Conservation (phyloP, 805 yeast species). For the Hanseniaspora hatyaiensis region DNA sequence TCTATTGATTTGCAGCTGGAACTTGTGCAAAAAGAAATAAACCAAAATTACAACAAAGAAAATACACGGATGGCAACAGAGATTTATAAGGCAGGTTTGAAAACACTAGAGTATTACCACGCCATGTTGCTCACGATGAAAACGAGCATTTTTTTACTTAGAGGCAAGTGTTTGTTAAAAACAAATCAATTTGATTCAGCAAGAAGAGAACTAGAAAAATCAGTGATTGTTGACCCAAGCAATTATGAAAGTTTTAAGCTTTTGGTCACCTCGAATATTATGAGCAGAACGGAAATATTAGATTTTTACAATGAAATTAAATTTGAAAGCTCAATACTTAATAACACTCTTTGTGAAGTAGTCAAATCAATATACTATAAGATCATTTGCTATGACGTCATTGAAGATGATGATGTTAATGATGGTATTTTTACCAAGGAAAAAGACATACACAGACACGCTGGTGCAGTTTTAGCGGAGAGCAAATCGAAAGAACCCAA, state of each 20-base stretch:
- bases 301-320: conserved; percentile 52
- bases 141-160: conserved; percentile 66
- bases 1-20: not conserved
- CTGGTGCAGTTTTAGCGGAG: not conserved
- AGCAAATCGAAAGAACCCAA: no score
- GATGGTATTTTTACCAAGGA: conserved; percentile 32
- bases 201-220: conserved; percentile 75
- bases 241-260: conserved; percentile 89
- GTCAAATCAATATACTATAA: conserved; percentile 67
- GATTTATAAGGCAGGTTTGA: no score
- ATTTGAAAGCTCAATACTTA: conserved; percentile 56
- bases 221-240: conserved; percentile 74
- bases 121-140: conserved; percentile 28
- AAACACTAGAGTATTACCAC: not conserved
- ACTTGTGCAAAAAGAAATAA: conserved; percentile 41
- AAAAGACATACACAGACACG: conserved; percentile 18
- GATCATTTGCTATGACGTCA: conserved; percentile 59
- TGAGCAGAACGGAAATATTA: conserved; percentile 84
- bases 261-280: conserved; percentile 54
- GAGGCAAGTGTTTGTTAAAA: conserved; percentile 73
- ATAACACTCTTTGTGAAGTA: conserved; percentile 57
- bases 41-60: conserved; percentile 31
- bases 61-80: no score
- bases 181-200: conserved; percentile 79
- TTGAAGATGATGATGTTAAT: conserved; percentile 24